phyloP scores from a whole-genome alignment of 2,329 filamentous ascomycete genomes.

The Onygena corvina region DNA sequence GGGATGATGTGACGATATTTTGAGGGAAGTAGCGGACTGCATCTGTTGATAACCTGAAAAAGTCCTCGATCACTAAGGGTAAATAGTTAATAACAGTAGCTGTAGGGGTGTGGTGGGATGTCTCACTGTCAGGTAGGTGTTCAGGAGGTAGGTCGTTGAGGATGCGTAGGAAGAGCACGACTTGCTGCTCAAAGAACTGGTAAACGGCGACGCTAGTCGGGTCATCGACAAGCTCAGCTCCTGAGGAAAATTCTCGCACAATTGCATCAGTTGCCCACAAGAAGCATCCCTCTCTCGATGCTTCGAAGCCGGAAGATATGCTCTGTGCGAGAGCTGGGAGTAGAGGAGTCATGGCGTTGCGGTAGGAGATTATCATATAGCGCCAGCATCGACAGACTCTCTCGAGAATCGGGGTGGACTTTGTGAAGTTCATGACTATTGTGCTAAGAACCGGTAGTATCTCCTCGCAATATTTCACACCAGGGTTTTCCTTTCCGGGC shows the following conservation, averaged over 20 bases:
- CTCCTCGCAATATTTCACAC: conserved; percentile 91
- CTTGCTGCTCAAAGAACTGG: conserved; percentile 87
- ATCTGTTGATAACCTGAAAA: conserved; percentile 85
- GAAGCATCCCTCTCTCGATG: conserved; percentile 87
- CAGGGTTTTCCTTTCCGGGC: conserved; percentile 65
- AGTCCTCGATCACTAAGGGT: conserved; percentile 70
- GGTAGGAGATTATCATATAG: conserved; percentile 91
- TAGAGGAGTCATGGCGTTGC: conserved; percentile 74
- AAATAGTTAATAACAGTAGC: conserved; percentile 11
- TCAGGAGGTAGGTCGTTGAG: conserved; percentile 70
- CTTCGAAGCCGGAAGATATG: conserved; percentile 70
- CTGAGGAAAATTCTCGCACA: conserved; percentile 86
- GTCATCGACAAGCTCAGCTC: conserved; percentile 69
- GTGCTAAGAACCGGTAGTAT: conserved; percentile 78
- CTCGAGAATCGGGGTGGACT: conserved; percentile 81
- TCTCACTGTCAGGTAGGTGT: conserved; percentile 58
- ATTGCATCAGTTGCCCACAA: conserved; percentile 97
- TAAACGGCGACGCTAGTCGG: conserved; percentile 81
- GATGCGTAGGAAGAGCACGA: conserved; percentile 75
- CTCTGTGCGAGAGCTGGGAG: conserved; percentile 78
- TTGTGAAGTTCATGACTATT: conserved; percentile 75
- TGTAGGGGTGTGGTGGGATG: neutral
- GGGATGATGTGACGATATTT: conserved; percentile 63
- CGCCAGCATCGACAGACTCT: conserved; percentile 91
- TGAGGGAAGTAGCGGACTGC: conserved; percentile 86